Evolutionary conservation across 768 basidiomycete genomes (phyloP), one percentile per base, ranked within the genome.

Genomic region (Dentipellis fragilis): DNA sequence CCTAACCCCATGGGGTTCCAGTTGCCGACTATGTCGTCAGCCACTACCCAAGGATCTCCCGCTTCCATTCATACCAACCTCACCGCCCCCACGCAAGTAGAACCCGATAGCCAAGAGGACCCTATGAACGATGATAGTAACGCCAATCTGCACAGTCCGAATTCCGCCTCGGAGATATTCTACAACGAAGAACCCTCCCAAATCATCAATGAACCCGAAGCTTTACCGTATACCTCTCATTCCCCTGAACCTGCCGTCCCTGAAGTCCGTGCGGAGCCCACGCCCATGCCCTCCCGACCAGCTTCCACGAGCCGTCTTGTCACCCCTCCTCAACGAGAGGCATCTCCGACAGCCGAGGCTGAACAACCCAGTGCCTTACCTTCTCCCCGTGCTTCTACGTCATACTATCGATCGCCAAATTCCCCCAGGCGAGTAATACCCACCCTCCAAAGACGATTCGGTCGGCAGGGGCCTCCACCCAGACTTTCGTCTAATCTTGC

Each of bases 401-500:
- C 63, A 2, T 58, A 68, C 49, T 61, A 64, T 51, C 60, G 63
- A 16, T 49, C 55, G 5, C 55, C 52, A 17, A 54, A 51, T 47
- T 47, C 54, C 10, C 59, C 54, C n/a, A 34, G 37, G 23, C 38
- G 17, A 10, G 57, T 49, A 23, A 22, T 39, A 12, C 23, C 40
- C 14, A 22, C 10, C 10, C 19, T 23, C 22, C 47, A 40, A 9
- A 72, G 66, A 52, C 69, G 65, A 22, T 54, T 63, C 16, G 67
- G 67, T 49, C 4, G 58, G 0, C 66, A 69, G 53, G 58, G 53
- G n/a, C 59, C 60, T 1, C 66, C 68, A 10, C 58, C 73, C 38
- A 71, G 78, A 21, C 64, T 79, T 36, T 79, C 77, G 10, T 76
- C 78, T 0, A 72, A 67, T 47, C 63, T 80, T 46, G 72, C 70